Conservation (phyloP, 441 rosid species). For the Arabidopsis lyrata region DNA sequence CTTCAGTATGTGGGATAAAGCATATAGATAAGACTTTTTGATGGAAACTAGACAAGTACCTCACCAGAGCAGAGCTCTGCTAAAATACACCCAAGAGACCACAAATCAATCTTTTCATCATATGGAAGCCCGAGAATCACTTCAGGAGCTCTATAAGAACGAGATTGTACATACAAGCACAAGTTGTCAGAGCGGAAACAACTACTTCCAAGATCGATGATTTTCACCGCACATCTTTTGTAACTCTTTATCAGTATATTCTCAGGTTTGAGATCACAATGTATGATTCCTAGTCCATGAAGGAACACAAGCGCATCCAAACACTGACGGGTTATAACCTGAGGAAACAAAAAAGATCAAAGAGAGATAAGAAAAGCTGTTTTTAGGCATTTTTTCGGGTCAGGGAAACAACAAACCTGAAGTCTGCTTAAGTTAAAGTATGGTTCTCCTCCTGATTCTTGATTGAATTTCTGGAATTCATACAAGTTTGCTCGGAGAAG, state of each 20-base stretch:
- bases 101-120: slow-evolving; percentile 88
- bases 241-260: slow-evolving; percentile 88
- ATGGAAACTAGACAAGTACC: slow-evolving; percentile 53
- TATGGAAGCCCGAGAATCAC: slow-evolving; percentile 94
- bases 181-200: slow-evolving; percentile 83
- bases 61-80: slow-evolving; percentile 95
- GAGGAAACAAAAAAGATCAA: slow-evolving; percentile 29
- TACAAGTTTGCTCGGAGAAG: slow-evolving; percentile 88
- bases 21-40: slow-evolving; percentile 20
- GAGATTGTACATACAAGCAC: slow-evolving; percentile 89
- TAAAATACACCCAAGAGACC: slow-evolving; percentile 97
- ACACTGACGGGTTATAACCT: slow-evolving; percentile 85
- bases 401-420: slow-evolving; percentile 61
- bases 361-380: background rate
- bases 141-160: slow-evolving; percentile 97
- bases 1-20: background rate
- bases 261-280: slow-evolving; percentile 96
- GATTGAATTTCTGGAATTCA: slow-evolving; percentile 89
- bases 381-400: background rate
- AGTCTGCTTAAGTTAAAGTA: slow-evolving; percentile 76
- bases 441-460: slow-evolving; percentile 81
- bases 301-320: slow-evolving; percentile 88
- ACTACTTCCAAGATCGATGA: slow-evolving; percentile 98
- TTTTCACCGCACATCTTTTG: slow-evolving; percentile 74
- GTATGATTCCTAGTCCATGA: slow-evolving; percentile 87